Evolutionary conservation across 2,329 filamentous ascomycete genomes (phyloP), one percentile per base, ranked within the genome.

Genomic region (Exophiala calicioides): DNA sequence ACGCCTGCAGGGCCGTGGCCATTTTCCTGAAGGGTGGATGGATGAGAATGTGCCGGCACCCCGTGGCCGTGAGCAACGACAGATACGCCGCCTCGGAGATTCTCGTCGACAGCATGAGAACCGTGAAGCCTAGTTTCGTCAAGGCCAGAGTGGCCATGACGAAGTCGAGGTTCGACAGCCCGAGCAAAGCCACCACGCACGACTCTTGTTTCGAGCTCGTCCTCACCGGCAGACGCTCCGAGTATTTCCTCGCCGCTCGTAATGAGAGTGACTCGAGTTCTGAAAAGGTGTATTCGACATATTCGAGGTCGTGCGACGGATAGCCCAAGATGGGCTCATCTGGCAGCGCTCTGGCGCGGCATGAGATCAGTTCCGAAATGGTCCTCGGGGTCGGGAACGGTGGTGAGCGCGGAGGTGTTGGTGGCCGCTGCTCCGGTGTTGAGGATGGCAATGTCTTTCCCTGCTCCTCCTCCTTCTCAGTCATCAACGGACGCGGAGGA

Each of bases 71-170:
- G 16, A 57, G 31, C 10, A 57, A 40, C 16, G 43, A 49, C 30
- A 69, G 60, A 49, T 78, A 75, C 4, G 79, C 79, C 41, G 72
- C 68, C 2, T 69, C 67, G 2, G 77, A 70, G 2, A 81, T 68
- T 5, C 79, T 65, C 2, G 75, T 78, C 1, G 78, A 81, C 2
- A 82, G 66, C 24, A 80, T 70, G 1, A 82, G 62, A 2, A 73
- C 68, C 0, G 77, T 73, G 63, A 78, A 77, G 6, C 80, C 79
- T 9, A 82, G 64, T 50, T 77, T 73, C 20, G 70, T 73, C 36
- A 83, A 57, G 0, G 76, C 79, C 33, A 81, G 32, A 9, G 49
- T 23, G 13, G 55, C 47, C 15, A 57, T 38, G 15, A 53, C 32
- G 9, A 48, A 50, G 16, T 56, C 55, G 15, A 56, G 36, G 19